Conservation (phyloP, 1,284 basidiomycete species). For the Cystobasidium pallidum region DNA sequence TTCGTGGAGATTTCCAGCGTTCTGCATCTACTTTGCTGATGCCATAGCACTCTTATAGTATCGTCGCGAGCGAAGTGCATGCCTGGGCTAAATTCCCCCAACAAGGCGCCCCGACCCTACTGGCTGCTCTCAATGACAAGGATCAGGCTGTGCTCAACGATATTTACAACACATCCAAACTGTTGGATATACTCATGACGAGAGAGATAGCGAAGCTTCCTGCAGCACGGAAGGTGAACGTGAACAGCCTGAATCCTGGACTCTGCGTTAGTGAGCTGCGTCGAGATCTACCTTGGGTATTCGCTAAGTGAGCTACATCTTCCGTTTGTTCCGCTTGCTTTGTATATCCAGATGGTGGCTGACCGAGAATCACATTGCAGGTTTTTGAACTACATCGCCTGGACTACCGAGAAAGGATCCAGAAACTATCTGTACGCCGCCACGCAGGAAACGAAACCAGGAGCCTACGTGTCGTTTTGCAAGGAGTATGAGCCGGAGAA, state of each 20-base stretch:
- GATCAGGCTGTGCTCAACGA: constrained; percentile 7
- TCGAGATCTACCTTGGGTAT: constrained; percentile 22
- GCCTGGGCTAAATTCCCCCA: constrained; percentile 40
- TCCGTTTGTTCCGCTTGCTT: background rate
- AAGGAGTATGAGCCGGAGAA: background rate
- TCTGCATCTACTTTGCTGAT: too few species aligned
- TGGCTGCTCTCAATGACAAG: constrained; percentile 23
- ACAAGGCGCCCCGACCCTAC: background rate
- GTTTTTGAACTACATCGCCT: background rate
- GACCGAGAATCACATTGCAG: background rate
- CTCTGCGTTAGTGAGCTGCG: constrained; percentile 47
- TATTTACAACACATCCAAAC: constrained; percentile 48
- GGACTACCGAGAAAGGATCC: background rate
- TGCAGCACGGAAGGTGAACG: constrained; percentile 36
- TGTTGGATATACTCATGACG: constrained; percentile 46
- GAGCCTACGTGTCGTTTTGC: constrained; percentile 20
- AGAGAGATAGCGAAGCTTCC: constrained; percentile 44
- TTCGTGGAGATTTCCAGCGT: constrained; percentile 38
- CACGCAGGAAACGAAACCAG: constrained; percentile 6
- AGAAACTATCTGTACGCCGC: constrained; percentile 25
- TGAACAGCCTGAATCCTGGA: constrained; percentile 50
- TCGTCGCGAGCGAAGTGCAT: constrained; percentile 40
- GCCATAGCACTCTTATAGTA: background rate
- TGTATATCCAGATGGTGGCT: background rate
- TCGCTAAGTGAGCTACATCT: background rate